Conservation (phyloP, 2,329 filamentous ascomycete genomes). For the Cordyceps tenuipes region DNA sequence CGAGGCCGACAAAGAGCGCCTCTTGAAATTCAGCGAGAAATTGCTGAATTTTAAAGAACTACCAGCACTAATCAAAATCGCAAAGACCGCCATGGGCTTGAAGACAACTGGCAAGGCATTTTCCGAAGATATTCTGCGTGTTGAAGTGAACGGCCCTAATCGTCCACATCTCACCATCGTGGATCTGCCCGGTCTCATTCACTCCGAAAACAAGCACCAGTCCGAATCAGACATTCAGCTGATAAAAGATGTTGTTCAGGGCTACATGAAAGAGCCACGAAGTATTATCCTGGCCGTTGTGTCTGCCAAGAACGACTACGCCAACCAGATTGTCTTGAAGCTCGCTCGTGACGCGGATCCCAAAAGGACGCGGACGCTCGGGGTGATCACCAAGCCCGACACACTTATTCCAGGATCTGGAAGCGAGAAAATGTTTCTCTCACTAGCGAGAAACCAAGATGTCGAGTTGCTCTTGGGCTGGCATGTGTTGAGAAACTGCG, state of each 20-base stretch:
- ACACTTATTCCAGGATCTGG: slow-evolving; percentile 4
- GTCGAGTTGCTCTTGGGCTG: slow-evolving; percentile 42
- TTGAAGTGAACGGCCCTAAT: slow-evolving; percentile 18
- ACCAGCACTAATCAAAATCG: slow-evolving; percentile 37
- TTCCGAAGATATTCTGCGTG: slow-evolving; percentile 19
- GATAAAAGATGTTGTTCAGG: not conserved
- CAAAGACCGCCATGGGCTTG: slow-evolving; percentile 38
- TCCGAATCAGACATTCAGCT: too few relatives aligned
- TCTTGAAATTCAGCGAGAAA: slow-evolving; percentile 16
- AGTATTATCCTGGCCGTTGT: slow-evolving; percentile 40
- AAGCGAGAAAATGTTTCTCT: not conserved
- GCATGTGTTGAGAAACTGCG: slow-evolving; percentile 43
- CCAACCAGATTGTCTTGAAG: slow-evolving; percentile 25
- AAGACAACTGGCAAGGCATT: slow-evolving; percentile 10
- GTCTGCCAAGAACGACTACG: slow-evolving; percentile 30
- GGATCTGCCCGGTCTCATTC: slow-evolving; percentile 39
- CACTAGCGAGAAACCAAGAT: slow-evolving; percentile 35
- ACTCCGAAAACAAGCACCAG: slow-evolving; percentile 7
- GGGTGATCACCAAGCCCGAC: slow-evolving; percentile 49
- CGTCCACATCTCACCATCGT: slow-evolving; percentile 35
- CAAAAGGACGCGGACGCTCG: slow-evolving; percentile 23
- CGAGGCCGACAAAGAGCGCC: not conserved
- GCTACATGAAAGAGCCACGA: slow-evolving; percentile 31
- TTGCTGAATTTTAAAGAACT: slow-evolving; percentile 30
- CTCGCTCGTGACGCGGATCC: not conserved